A percentile compares a stretch with the other conserved stretches of the same genome.
These are phyloP conservation scores for Patellifolia procumbens DNA, from an alignment of 179 eudicot species.

Conservation along the genomic window DNA sequence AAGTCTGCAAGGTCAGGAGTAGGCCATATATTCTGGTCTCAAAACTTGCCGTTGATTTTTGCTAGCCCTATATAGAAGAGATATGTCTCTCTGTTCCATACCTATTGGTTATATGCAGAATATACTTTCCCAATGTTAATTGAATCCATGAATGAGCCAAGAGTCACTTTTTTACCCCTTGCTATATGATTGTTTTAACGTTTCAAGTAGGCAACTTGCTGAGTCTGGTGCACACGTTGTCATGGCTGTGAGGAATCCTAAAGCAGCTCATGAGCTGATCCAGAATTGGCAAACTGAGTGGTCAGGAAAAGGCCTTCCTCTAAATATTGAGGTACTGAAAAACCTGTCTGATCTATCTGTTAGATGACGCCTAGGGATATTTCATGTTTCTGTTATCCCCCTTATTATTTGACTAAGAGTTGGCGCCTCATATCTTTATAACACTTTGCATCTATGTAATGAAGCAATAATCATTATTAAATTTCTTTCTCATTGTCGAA, in stretches of 20 bases:
- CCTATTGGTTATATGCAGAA: background rate
- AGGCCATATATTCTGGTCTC: background rate
- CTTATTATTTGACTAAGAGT: background rate
- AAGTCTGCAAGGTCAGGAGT: background rate
- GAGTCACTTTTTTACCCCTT: slow-evolving; percentile 19
- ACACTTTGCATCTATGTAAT: background rate
- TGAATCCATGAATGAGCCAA: background rate
- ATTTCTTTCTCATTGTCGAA: background rate
- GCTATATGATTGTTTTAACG: slow-evolving; percentile 7
- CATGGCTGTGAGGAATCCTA: slow-evolving; percentile 90
- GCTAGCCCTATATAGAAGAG: background rate
- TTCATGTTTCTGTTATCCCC: slow-evolving; percentile 1
- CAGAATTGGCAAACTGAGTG: slow-evolving; percentile 79
- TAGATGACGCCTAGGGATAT: background rate
- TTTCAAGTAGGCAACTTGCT: slow-evolving; percentile 72
- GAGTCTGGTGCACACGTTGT: slow-evolving; percentile 94
- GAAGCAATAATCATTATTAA: background rate
- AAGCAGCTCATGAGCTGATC: slow-evolving; percentile 73
- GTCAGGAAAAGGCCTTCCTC: slow-evolving; percentile 84
- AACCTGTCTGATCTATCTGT: background rate
- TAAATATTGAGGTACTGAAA: slow-evolving; percentile 80
- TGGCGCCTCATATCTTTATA: background rate
- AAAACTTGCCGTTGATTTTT: background rate
- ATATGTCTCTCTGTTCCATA: background rate
- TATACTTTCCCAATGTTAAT: background rate